A percentile compares a stretch with the other conserved stretches of the same genome.
Evolutionary conservation across 2,329 filamentous ascomycete genomes (phyloP).

Genomic region (Scedosporium boydii): DNA sequence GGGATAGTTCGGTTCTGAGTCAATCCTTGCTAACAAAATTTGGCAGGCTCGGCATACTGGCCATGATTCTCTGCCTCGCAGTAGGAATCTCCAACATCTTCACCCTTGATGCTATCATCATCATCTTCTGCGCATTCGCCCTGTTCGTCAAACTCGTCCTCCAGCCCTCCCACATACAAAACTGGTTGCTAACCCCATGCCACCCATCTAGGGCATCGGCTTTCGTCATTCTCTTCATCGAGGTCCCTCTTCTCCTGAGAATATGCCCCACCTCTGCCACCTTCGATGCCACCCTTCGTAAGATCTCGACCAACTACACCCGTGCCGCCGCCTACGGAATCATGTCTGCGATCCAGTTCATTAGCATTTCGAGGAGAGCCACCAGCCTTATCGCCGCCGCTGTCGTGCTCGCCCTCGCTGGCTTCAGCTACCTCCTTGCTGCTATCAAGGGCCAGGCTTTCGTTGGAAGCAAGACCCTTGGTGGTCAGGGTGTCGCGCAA

Average conservation of each 20-base stretch:
- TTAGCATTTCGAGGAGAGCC: constrained; percentile 56
- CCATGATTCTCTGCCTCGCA: constrained; percentile 62
- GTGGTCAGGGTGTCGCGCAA: constrained; percentile 86
- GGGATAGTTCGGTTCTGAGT: neutral
- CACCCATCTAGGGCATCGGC: constrained; percentile 47
- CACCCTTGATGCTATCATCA: constrained; percentile 35
- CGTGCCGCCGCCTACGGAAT: constrained; percentile 75
- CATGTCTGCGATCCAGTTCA: constrained; percentile 78
- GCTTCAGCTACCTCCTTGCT: constrained; percentile 70
- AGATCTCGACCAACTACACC: constrained; percentile 94
- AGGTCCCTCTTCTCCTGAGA: constrained; percentile 88
- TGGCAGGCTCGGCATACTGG: constrained; percentile 57
- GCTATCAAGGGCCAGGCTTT: constrained; percentile 77
- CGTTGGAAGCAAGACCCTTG: constrained; percentile 89
- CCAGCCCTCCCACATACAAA: neutral
- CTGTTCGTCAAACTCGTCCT: constrained; percentile 34
- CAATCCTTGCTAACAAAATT: neutral
- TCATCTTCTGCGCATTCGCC: constrained; percentile 43
- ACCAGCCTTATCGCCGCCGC: constrained; percentile 80
- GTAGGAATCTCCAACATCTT: constrained; percentile 62
- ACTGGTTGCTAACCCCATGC: neutral
- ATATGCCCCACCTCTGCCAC: constrained; percentile 90
- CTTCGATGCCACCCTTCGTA: constrained; percentile 85
- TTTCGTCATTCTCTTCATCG: constrained; percentile 72
- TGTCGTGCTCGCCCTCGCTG: constrained; percentile 68